These are phyloP conservation scores for Pichia exigua DNA, from an alignment of 805 yeast genomes.

Conservation along the genomic window DNA sequence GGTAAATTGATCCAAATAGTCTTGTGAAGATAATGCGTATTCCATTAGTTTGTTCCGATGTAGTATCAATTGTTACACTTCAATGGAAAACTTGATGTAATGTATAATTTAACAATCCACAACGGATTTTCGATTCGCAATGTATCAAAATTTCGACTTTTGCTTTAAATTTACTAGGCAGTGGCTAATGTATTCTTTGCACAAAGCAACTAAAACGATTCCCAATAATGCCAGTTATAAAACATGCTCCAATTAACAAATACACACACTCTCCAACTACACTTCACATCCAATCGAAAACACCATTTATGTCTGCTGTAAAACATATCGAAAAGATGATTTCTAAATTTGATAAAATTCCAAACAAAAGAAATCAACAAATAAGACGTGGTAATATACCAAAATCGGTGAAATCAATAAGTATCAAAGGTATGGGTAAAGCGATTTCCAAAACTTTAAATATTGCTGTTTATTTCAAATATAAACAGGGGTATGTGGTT, in stretches of 20 bases:
- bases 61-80: background rate
- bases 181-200: no score
- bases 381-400: conserved; percentile 9
- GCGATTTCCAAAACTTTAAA: conserved; percentile 58
- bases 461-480: conserved; percentile 52
- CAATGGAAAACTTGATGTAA: no score
- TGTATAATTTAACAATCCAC: background rate
- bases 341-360: conserved; percentile 25
- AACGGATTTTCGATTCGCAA: background rate
- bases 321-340: conserved; percentile 54
- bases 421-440: conserved; percentile 69
- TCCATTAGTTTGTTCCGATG: conserved; percentile 14
- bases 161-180: no score
- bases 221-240: conserved; percentile 24
- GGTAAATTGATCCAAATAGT: conserved; percentile 71
- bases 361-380: conserved; percentile 35
- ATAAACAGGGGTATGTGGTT: conserved; percentile 40
- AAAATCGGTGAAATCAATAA: conserved; percentile 31
- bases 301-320: conserved; percentile 69
- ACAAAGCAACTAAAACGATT: no score
- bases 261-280: conserved; percentile 39
- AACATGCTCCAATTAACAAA: conserved; percentile 45
- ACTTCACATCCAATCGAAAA: conserved; percentile 50
- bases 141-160: no score
- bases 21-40: conserved; percentile 47